Base-by-base conservation (phyloP, 768 basidiomycete species). In the Lactarius quietus region DNA sequence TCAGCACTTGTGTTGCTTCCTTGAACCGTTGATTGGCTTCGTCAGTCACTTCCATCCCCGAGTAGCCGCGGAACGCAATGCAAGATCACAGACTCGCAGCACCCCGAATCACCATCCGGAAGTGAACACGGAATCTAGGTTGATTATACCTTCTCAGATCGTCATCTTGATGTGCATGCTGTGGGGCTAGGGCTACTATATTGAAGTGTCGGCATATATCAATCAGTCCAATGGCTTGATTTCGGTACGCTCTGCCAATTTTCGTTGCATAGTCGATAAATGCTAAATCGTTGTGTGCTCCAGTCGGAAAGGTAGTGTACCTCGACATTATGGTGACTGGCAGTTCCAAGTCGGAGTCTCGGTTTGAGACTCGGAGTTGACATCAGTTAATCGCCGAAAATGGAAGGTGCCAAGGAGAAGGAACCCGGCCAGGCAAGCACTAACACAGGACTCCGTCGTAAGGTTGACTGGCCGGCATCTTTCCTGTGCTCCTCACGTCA, bases 161-260 rank as follows among this genome's bases (percentile, higher is more conserved):
- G 0, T 3, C 1, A 6, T 51, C 39, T 57, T 57, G 41, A 10
- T n/a, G 7, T 20, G 20, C n/a, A 23, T 2, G 1, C 35, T 41
- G 38, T 14, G 18, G 43, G n/a, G n/a, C n/a, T 23, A 41, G 43
- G 15, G 54, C 15, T 3, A 9, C 38, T 17, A n/a, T 36, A 23
- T 38, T 12, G 20, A 61, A 26, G 17, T 5, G 0, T 14, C 36
- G 38, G 52, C 61, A 61, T n/a, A 61, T 54, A 3, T 26, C 2
- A 9, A 61, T 61, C 7, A 60, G 33, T 51, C 28, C 48, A 9
- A 60, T 38, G 2, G 59, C 59, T n/a, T 28, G n/a, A n/a, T n/a
- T n/a, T n/a, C n/a, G n/a, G n/a, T n/a, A n/a, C n/a, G n/a, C n/a
- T n/a, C n/a, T n/a, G 7, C 59, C 59, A 10, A 26, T 26, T 7